A percentile compares a stretch with the other conserved stretches of the same genome.
These are phyloP conservation scores for Trichoderma orchidacearum DNA, from an alignment of 495 filamentous ascomycete genomes.

Conservation along the genomic window DNA sequence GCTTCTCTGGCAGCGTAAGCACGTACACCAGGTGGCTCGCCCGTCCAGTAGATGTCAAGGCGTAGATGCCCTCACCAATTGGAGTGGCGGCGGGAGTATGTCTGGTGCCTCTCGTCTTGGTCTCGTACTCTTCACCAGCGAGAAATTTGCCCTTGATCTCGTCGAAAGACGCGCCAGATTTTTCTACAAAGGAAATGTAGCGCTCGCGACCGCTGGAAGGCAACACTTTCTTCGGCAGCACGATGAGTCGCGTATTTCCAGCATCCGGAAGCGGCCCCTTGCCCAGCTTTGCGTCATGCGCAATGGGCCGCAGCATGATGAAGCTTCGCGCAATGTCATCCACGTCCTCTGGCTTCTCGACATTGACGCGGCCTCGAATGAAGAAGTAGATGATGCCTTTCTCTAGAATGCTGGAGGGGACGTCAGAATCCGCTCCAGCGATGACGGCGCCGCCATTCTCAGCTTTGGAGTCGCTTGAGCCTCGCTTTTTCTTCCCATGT, in stretches of 20 bases:
- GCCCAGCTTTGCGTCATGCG: conserved; percentile 51
- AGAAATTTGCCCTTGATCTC: conserved; percentile 65
- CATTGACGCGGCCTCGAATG: conserved; percentile 60
- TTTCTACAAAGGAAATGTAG: conserved; percentile 80
- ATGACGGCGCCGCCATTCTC: not conserved
- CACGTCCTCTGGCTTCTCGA: conserved; percentile 56
- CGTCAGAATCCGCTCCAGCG: conserved; percentile 5
- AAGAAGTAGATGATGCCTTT: conserved; percentile 96
- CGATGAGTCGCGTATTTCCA: conserved; percentile 56
- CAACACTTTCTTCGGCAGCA: conserved; percentile 76
- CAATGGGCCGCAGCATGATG: conserved; percentile 68
- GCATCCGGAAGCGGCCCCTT: conserved; percentile 48
- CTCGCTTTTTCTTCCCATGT: not conserved
- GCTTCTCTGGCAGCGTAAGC: conserved; percentile 57
- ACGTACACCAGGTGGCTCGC: conserved; percentile 72
- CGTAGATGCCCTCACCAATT: conserved; percentile 78
- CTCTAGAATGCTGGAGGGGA: conserved; percentile 69
- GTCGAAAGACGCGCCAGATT: conserved; percentile 48
- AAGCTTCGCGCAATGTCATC: conserved; percentile 68
- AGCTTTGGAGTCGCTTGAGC: not conserved
- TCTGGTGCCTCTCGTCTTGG: conserved; percentile 63
- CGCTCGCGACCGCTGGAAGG: conserved; percentile 57
- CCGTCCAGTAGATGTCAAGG: conserved; percentile 56
- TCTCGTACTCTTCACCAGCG: conserved; percentile 52
- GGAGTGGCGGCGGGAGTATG: conserved; percentile 57